Percentiles rank a stretch among this genome's conserved stretches.
These are phyloP conservation scores for Trametes meyenii DNA, from an alignment of 768 basidiomycete genomes.

Conservation along the genomic window DNA sequence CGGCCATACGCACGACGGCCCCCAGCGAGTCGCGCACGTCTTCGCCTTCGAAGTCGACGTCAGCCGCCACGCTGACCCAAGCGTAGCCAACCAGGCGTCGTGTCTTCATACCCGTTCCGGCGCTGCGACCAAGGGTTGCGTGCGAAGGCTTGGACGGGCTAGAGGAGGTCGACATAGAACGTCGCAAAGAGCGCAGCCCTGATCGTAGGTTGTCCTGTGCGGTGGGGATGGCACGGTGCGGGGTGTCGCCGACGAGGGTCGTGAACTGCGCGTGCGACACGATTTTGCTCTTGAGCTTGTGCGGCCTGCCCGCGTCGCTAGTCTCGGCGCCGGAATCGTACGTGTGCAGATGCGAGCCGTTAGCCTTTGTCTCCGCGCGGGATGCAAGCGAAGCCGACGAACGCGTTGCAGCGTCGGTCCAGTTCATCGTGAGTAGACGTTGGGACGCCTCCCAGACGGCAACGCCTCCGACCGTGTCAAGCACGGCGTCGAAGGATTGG, in stretches of 20 bases:
- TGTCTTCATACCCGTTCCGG: conserved; percentile 4
- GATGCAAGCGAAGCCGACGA: conserved; percentile 44
- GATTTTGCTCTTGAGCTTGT: conserved; percentile 22
- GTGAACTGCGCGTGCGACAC: conserved; percentile 61
- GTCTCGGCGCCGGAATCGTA: neutral
- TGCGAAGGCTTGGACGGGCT: neutral
- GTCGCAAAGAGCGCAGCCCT: conserved; percentile 63
- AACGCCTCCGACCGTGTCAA: conserved; percentile 84
- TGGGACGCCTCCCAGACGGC: conserved; percentile 78
- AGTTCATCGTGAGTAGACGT: conserved; percentile 50
- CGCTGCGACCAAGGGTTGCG: conserved; percentile 9
- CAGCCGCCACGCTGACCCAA: conserved; percentile 80
- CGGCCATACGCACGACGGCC: conserved; percentile 43
- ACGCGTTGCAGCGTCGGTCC: conserved; percentile 30
- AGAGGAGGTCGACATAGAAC: conserved; percentile 30
- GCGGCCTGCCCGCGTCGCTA: conserved; percentile 9
- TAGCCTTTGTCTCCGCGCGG: conserved; percentile 52
- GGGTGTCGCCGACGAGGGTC: conserved; percentile 75
- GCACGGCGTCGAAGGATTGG: conserved; percentile 72
- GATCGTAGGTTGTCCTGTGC: conserved; percentile 75
- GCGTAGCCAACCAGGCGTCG: conserved; percentile 66
- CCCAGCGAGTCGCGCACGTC: conserved; percentile 61
- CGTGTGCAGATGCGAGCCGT: conserved; percentile 31
- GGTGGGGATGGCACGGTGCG: conserved; percentile 64
- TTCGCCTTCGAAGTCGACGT: conserved; percentile 82